Evolutionary conservation across 345 rosid genomes (phyloP), one percentile per base, ranked within the genome.

Genomic region (Pistacia vera): DNA sequence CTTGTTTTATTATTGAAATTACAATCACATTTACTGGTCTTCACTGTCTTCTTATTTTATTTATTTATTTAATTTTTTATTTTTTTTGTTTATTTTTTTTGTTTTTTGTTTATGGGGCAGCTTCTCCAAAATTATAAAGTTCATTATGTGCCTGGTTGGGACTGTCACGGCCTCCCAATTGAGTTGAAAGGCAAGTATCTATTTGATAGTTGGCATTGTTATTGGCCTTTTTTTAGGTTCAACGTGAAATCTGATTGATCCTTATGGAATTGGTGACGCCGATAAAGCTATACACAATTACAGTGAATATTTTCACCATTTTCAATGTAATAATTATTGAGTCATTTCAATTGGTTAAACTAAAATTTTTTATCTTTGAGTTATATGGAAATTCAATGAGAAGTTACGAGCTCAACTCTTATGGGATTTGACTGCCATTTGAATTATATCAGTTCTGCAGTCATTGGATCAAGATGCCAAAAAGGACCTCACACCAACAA

Each of bases 81-180:
- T 25, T 25, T 41, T 41, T 5, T 41, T 25, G 0, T 41, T 41
- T 5, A 8, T 41, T 25, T 25, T 41, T 41, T 5, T 41, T 25
- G 0, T 41, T 41, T 5, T 5, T 6, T 41, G 6, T 41, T 41
- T 41, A 1, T 41, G 46, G 66, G 73, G 66, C 88, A 95, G 98
- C 89, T 95, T 80, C 94, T 95, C 79, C 97, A 89, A 83, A 92
- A 90, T 81, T 90, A 85, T 80, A 93, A 90, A 83, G 99, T 95
- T 80, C 86, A 73, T 70, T 95, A 88, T 79, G 83, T 93, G 71
- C 98, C 99, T 65, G 99, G 98, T 62, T 95, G 98, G 98, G 99
- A 95, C 83, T 95, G 99, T 83, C 99, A 95, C 80, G 98, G 99
- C 74, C 90, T 95, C 73, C 99, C 99, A 67, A 95, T 95, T 85